Evolutionary conservation across 805 yeast genomes (phyloP), one percentile per base, ranked within the genome.

Genomic region (Myxozyma vanderwaltii): DNA sequence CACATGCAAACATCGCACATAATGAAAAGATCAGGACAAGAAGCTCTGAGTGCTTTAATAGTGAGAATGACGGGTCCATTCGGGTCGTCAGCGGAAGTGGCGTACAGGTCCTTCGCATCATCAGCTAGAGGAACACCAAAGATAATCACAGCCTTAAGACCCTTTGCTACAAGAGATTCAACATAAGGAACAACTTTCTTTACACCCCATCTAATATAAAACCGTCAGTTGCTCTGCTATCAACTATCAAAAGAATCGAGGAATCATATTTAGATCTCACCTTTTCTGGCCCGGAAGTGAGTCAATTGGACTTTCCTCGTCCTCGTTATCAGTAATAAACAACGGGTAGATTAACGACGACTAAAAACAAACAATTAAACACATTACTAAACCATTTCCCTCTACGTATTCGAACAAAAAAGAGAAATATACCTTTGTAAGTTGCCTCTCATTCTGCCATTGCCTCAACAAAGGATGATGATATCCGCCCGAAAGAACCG

Each of bases 1-100:
- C 99, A 94, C 54, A 94, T 77, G 74, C 99, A 94, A 26, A 92
- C 97, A 71, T 94, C 99, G 70, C 96, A 88, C 81, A 91, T 84
- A 64, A 94, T 83, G 72, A 86, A 92, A 59, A 94, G 79, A 27
- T 83, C 86, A 3, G 99, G 98, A 76, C 88, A 91, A 15, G 81
- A 75, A 45, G 74, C 63, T 61, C 80, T 80, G 56, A 94, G 79
- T 1, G 82, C 78, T 70, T 84, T 86, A 68, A 88, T 86, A 21
- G 92, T 88, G 62, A 74, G 80, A 65, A 94, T 91, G 1, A 94
- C 98, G 1, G 99, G 98, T 0, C 98, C 97, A 35, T 89, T 81
- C 39, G 97, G 96, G 73, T 91, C 96, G 73, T 94, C 98, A 1
- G 99, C 99, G 47, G 90, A 82, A 1, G 96, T 82, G 7, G 97